Base-by-base conservation (phyloP, 768 basidiomycete genomes). In the Termitomyces sp. region DNA sequence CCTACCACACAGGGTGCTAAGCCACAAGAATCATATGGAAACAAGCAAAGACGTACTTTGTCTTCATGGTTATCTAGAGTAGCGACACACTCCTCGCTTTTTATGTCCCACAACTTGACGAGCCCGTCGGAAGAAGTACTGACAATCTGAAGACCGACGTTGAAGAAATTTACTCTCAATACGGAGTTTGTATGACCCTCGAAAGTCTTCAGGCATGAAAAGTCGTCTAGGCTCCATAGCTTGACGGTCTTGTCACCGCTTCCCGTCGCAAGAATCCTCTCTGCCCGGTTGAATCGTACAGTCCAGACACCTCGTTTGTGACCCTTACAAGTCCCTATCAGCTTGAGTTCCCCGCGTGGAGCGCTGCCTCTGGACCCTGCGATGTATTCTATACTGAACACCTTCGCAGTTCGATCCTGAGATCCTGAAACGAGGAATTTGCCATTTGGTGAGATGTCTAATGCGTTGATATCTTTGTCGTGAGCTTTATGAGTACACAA, bases 151-250 rank as follows among this genome's bases (percentile, higher is more conserved):
- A 82, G 78, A 17, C 89, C 95, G 44, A 75, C 67, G 63, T 89
- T 89, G 44, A 98, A 66, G 69, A 97, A 98, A 65, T 94, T 93
- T 31, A 98, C 91, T 51, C 95, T 77, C 53, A 99, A 72, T 33
- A 99, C 94, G 12, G 97, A 97, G 70, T 98, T 98, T 8, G 94
- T 93, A 70, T 99, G 97, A 0, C 97, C 97, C 73, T 99, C 97
- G 64, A 98, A 94, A 21, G 97, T 98, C 79, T 94, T 85, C 59
- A 98, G 68, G 69, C 97, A 99, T 26, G 91, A 83, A 71, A 87
- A 97, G 67, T 98, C 93, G 60, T 95, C 91, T 61, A 98, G 70
- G 71, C 78, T 94, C 97, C 97, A 99, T 33, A 99, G 72, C 69
- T 89, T 92, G 62, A 98, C 82, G 0, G 94, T 94, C 71, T 91